Conservation (phyloP, 2,329 filamentous ascomycete species). For the Fusarium sterilihyphosum region DNA sequence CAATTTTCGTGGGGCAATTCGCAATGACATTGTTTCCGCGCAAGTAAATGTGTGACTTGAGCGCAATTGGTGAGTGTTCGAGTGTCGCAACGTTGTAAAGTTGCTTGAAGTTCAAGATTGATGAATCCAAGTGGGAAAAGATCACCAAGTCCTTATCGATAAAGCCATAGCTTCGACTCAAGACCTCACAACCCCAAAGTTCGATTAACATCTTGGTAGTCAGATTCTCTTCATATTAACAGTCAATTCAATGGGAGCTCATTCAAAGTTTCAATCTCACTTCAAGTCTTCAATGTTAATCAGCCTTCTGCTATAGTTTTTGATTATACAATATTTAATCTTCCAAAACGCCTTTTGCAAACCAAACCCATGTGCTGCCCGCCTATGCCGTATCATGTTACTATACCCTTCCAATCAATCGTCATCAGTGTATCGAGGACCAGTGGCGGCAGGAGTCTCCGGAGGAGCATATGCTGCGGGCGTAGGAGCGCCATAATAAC, state of each 20-base stretch:
- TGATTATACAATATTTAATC: slow-evolving; percentile 33
- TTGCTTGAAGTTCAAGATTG: not conserved
- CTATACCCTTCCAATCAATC: slow-evolving; percentile 45
- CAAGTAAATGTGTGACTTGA: not conserved
- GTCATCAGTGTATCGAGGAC: slow-evolving; percentile 64
- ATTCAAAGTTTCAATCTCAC: not conserved
- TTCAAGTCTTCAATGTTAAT: not conserved
- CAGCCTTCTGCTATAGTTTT: slow-evolving; percentile 3
- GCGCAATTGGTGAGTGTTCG: not conserved
- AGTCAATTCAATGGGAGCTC: not conserved
- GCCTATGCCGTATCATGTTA: not conserved
- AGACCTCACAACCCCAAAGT: not conserved
- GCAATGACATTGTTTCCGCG: slow-evolving; percentile 2
- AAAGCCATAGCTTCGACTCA: slow-evolving; percentile 1
- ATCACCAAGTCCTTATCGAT: slow-evolving; percentile 32
- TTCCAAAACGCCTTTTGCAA: slow-evolving; percentile 36
- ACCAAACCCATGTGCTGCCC: not conserved
- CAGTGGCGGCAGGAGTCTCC: slow-evolving; percentile 70
- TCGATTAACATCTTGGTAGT: not conserved
- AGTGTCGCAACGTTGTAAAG: not conserved
- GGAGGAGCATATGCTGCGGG: slow-evolving; percentile 68
- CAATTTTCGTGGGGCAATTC: not conserved
- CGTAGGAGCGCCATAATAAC: slow-evolving; percentile 72
- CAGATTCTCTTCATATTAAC: not conserved
- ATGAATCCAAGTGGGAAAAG: not conserved